Conservation (phyloP, 352 stramenopile genomes). For the Pythium periplocum region DNA sequence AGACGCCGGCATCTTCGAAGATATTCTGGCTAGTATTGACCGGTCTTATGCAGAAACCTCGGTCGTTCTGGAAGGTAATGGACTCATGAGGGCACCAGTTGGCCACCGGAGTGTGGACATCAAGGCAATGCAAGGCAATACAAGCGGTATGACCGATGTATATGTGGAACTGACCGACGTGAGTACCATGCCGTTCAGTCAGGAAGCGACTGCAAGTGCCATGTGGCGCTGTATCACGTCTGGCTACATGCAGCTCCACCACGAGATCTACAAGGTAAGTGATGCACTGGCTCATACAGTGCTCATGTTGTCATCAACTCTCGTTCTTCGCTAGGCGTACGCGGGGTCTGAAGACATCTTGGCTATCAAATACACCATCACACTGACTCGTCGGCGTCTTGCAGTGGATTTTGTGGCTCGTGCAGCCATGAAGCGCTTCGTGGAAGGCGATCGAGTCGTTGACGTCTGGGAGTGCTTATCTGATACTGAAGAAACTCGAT, state of each 20-base stretch:
- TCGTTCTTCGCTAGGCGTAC: constrained; percentile 8
- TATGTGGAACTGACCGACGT: constrained; percentile 24
- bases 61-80: constrained; percentile 28
- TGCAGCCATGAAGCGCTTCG: constrained; percentile 26
- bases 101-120: constrained; percentile 6
- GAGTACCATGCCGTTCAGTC: constrained; percentile 14
- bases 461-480: constrained; percentile 25
- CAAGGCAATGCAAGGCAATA: background rate
- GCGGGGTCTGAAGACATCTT: constrained; percentile 12
- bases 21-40: constrained; percentile 21
- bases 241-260: constrained; percentile 27
- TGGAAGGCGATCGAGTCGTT: constrained; percentile 14
- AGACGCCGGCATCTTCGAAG: constrained; percentile 22
- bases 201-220: constrained; percentile 12
- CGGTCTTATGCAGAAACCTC: constrained; percentile 24
- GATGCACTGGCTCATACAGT: background rate
- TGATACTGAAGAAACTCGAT: constrained; percentile 2
- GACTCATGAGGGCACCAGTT: constrained; percentile 13
- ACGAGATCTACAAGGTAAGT: constrained; percentile 22
- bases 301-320: background rate
- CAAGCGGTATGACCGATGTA: background rate
- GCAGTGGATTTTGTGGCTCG: constrained; percentile 18
- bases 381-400: constrained; percentile 18
- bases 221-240: constrained; percentile 26
- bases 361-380: constrained; percentile 25